A percentile compares a stretch with the other conserved stretches of the same genome.
Conservation (phyloP, 129 eudicot species). For the Tanacetum coccineum region DNA sequence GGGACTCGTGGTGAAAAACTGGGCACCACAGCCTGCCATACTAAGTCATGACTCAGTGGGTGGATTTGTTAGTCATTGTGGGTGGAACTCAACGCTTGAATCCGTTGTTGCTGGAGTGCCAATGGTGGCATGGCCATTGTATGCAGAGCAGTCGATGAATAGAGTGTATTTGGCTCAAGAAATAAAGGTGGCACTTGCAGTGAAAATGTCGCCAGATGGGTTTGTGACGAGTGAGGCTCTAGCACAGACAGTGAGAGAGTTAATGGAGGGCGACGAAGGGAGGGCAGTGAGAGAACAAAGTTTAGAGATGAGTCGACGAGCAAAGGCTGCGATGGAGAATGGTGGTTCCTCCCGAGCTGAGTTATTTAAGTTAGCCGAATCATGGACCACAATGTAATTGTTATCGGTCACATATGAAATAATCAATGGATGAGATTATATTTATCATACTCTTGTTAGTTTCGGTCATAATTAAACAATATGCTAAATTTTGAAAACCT, state of each 20-base stretch:
- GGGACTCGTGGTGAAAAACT: not conserved
- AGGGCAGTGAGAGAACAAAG: not conserved
- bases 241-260: not conserved
- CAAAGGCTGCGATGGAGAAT: not conserved
- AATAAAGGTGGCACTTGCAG: not conserved
- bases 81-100: not conserved
- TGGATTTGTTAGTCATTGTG: not conserved
- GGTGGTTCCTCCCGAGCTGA: not conserved
- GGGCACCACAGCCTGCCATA: not conserved
- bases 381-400: too few relatives aligned
- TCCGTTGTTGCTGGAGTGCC: not conserved
- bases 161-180: not conserved
- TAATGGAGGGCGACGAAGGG: not conserved
- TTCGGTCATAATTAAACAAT: too few relatives aligned
- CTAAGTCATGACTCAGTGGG: not conserved
- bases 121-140: not conserved
- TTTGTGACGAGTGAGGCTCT: not conserved
- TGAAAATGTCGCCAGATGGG: not conserved
- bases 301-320: not conserved
- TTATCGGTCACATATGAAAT: too few relatives aligned
- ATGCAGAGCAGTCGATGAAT: not conserved
- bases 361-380: not conserved
- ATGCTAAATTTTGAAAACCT: too few relatives aligned
- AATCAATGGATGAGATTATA: too few relatives aligned
- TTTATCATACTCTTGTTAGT: too few relatives aligned